phyloP scores from a whole-genome alignment of 2,329 filamentous ascomycete species.

The Plectosphaerella cucumerina region DNA sequence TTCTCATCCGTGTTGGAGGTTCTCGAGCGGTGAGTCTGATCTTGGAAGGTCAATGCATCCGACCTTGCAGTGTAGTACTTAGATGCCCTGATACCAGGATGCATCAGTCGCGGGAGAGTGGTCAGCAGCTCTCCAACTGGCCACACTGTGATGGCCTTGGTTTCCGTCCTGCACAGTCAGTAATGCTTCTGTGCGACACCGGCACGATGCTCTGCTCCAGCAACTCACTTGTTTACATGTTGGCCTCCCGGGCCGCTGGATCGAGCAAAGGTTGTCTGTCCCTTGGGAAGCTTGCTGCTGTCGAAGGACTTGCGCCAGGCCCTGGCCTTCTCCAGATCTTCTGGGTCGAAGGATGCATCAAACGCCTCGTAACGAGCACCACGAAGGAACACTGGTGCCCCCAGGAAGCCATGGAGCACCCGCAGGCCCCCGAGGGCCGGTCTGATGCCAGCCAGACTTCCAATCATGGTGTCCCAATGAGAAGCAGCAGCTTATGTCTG shows the following conservation, averaged over 20 bases:
- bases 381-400: conserved; percentile 1
- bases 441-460: no score
- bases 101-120: conserved; percentile 43
- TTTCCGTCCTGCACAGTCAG: conserved; percentile 46
- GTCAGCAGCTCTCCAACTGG: conserved; percentile 40
- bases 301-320: conserved; percentile 45
- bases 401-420: no score
- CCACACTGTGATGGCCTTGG: conserved; percentile 53
- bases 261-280: conserved; percentile 50
- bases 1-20: conserved; percentile 51
- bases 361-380: conserved; percentile 38
- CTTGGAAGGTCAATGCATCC: conserved; percentile 51
- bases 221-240: conserved; percentile 56
- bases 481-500: no score
- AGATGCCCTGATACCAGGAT: conserved; percentile 41
- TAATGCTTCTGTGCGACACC: background rate
- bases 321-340: conserved; percentile 46
- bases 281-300: conserved; percentile 40
- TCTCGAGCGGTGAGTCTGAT: conserved; percentile 49
- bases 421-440: no score
- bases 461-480: no score
- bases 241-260: conserved; percentile 59
- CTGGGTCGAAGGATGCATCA: conserved; percentile 44
- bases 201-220: background rate
- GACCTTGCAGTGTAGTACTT: conserved; percentile 49